A percentile compares a stretch with the other conserved stretches of the same genome.
These are phyloP conservation scores for Nitzschia palea DNA, from an alignment of 108 stramenopile genomes.

Conservation along the genomic window DNA sequence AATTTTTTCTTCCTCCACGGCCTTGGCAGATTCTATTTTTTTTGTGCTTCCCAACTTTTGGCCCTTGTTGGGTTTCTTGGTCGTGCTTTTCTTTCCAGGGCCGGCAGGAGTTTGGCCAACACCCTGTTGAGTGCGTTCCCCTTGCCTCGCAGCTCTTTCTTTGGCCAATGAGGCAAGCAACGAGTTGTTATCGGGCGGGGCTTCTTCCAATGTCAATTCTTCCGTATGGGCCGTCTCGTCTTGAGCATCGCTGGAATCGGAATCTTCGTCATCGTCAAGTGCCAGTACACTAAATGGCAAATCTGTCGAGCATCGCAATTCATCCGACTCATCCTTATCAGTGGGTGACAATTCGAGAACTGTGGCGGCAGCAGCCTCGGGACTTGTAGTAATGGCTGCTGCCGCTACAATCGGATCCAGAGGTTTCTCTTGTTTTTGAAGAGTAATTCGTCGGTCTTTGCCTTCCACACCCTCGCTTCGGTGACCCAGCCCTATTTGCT, in stretches of 20 bases:
- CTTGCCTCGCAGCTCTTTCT: slow-evolving; percentile 53
- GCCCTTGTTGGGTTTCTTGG: slow-evolving; percentile 47
- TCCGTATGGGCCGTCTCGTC: background rate
- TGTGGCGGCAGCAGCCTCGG: background rate
- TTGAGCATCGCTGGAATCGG: slow-evolving; percentile 19
- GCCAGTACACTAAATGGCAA: slow-evolving; percentile 24
- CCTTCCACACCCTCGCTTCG: slow-evolving; percentile 48
- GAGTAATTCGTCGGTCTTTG: slow-evolving; percentile 39
- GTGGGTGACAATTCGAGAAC: background rate
- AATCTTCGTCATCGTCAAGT: slow-evolving; percentile 33
- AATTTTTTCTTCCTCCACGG: slow-evolving; percentile 22
- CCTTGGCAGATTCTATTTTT: slow-evolving; percentile 1
- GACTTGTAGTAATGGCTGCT: background rate
- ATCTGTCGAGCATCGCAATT: background rate
- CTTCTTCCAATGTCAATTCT: background rate
- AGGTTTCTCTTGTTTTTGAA: slow-evolving; percentile 9
- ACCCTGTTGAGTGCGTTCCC: slow-evolving; percentile 1
- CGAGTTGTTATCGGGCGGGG: slow-evolving; percentile 19
- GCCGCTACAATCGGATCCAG: background rate
- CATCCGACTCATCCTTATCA: too few relatives aligned
- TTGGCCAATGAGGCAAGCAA: slow-evolving; percentile 59
- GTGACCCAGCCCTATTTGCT: slow-evolving; percentile 59
- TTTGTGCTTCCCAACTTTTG: slow-evolving; percentile 48
- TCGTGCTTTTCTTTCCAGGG: background rate
- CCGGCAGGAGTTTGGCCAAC: background rate